Evolutionary conservation across 202 grass and related monocot species (phyloP).

Genomic region (Hordeum pubiflorum): DNA sequence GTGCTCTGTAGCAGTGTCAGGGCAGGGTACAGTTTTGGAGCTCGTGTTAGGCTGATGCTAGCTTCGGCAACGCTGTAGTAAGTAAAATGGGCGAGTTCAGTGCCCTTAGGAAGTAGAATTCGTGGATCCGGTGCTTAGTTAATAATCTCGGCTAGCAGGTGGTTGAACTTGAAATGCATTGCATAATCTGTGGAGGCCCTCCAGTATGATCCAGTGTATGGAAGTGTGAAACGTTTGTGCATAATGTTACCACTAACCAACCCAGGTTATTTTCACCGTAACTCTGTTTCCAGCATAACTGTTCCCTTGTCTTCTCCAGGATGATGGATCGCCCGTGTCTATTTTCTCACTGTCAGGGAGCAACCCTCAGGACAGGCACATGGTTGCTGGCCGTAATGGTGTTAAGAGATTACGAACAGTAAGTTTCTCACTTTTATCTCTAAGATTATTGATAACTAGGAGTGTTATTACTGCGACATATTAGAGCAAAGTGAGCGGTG

Average conservation of each 20-base stretch:
- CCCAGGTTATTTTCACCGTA: neutral
- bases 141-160: neutral
- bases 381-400: conserved; percentile 89
- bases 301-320: conserved; percentile 52
- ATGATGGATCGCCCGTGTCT: conserved; percentile 84
- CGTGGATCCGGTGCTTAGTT: conserved; percentile 1
- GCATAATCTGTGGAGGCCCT: neutral
- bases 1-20: neutral
- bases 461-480: neutral
- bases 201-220: neutral
- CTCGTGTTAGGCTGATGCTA: neutral
- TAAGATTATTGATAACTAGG: neutral
- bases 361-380: conserved; percentile 79
- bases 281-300: neutral
- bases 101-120: conserved; percentile 10
- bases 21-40: neutral
- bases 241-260: neutral
- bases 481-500: neutral
- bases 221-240: neutral
- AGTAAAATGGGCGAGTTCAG: neutral
- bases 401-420: conserved; percentile 88
- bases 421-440: conserved; percentile 26
- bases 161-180: neutral
- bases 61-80: neutral
- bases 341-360: conserved; percentile 95